Conservation (phyloP, 140 eudicot species). For the Oenanthe javanica region DNA sequence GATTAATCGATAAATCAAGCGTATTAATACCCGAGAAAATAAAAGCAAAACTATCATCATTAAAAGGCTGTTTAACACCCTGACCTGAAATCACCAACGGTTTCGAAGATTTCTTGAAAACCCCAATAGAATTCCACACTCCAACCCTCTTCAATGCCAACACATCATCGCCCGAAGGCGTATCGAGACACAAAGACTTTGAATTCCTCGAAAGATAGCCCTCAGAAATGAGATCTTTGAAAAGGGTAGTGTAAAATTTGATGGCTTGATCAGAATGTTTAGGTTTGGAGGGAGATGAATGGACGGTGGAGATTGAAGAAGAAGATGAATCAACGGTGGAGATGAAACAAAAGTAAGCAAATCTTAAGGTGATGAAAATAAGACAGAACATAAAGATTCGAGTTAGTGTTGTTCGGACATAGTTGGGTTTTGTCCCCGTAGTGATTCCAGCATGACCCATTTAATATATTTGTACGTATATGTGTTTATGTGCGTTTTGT, state of each 20-base stretch:
- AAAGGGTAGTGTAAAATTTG: slow-evolving; percentile 41
- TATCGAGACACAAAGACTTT: slow-evolving; percentile 55
- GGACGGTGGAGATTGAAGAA: slow-evolving; percentile 15
- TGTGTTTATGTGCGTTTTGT: not conserved
- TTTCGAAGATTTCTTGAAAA: slow-evolving; percentile 44
- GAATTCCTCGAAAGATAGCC: slow-evolving; percentile 47
- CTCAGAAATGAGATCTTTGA: slow-evolving; percentile 65
- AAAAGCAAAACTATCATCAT: slow-evolving; percentile 41
- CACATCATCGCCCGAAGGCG: slow-evolving; percentile 59
- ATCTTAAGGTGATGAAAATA: slow-evolving; percentile 20
- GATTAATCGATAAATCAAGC: slow-evolving; percentile 36
- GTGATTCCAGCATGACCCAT: not conserved
- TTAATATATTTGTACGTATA: not conserved
- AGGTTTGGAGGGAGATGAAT: slow-evolving; percentile 17
- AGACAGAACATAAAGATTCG: slow-evolving; percentile 39
- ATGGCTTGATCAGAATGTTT: slow-evolving; percentile 23
- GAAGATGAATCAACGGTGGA: slow-evolving; percentile 31
- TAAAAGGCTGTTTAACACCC: slow-evolving; percentile 43
- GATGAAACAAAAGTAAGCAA: slow-evolving; percentile 48
- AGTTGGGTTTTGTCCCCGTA: slow-evolving; percentile 38
- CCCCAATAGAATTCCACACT: slow-evolving; percentile 50
- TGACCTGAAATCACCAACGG: slow-evolving; percentile 53
- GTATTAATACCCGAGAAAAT: slow-evolving; percentile 55
- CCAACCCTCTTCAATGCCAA: slow-evolving; percentile 69
- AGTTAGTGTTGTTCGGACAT: slow-evolving; percentile 36